Conservation (phyloP, 2,329 filamentous ascomycete species). For the Scytalidium lignicola region DNA sequence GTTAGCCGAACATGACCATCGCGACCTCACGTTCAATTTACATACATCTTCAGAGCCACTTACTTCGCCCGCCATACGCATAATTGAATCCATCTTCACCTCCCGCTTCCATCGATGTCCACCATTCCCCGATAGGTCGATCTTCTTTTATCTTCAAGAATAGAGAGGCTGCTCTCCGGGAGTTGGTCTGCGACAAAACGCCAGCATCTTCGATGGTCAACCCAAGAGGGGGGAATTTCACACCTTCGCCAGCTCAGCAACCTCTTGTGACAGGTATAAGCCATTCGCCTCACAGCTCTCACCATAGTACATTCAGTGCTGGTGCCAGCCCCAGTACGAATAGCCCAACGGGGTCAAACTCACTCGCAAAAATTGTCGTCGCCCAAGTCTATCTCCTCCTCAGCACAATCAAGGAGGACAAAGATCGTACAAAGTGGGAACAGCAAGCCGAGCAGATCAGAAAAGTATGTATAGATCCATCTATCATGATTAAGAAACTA, state of each 20-base stretch:
- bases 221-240: slow-evolving; percentile 30
- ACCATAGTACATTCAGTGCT: slow-evolving; percentile 40
- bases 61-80: not conserved
- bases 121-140: slow-evolving; percentile 23
- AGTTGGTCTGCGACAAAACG: slow-evolving; percentile 28
- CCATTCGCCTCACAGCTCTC: slow-evolving; percentile 33
- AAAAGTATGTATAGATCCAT: slow-evolving; percentile 57
- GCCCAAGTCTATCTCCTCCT: slow-evolving; percentile 93
- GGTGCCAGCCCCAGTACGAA: slow-evolving; percentile 29
- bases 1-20: slow-evolving; percentile 3
- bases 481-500: slow-evolving; percentile 7
- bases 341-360: slow-evolving; percentile 45
- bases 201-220: slow-evolving; percentile 32
- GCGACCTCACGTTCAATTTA: slow-evolving; percentile 4
- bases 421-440: slow-evolving; percentile 87
- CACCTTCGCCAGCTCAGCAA: slow-evolving; percentile 31
- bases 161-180: slow-evolving; percentile 29
- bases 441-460: slow-evolving; percentile 84
- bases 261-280: slow-evolving; percentile 29
- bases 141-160: slow-evolving; percentile 26
- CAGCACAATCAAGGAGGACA: slow-evolving; percentile 92
- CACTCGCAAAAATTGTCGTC: slow-evolving; percentile 87
- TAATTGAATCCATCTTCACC: slow-evolving; percentile 2
- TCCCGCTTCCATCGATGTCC: slow-evolving; percentile 18
- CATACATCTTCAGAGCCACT: not conserved